Percentiles rank a stretch among this genome's conserved stretches.
These are phyloP conservation scores for Takakia lepidozioides DNA, from an alignment of 225 moss, liverwort and hornwort genomes.

Conservation along the genomic window DNA sequence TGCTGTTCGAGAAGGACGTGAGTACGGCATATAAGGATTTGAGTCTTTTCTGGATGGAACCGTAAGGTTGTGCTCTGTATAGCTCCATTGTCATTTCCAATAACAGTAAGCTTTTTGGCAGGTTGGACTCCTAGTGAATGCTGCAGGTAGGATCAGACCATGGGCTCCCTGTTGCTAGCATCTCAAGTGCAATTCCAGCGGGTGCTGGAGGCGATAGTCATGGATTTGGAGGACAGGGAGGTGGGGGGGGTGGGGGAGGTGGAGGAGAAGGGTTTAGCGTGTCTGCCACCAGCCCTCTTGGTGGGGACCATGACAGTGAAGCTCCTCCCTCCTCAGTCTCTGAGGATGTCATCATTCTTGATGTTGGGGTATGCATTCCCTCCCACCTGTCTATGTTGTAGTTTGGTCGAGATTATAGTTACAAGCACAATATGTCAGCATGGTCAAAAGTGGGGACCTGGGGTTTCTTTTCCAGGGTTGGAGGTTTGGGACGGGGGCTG, in stretches of 20 bases:
- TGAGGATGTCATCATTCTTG: conserved; percentile 77
- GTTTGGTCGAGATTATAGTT: too few species aligned
- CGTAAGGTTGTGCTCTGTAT: background rate
- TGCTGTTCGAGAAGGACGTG: too few species aligned
- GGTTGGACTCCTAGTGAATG: conserved; percentile 39
- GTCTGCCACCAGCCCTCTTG: conserved; percentile 31
- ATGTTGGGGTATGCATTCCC: conserved; percentile 61
- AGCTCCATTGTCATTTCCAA: background rate
- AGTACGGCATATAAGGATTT: background rate
- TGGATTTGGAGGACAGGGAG: conserved; percentile 59
- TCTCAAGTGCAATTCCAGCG: conserved; percentile 25
- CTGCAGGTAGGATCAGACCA: conserved; percentile 24
- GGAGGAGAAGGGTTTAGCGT: conserved; percentile 55
- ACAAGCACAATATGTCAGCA: too few species aligned
- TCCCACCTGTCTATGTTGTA: too few species aligned
- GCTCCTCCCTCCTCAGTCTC: conserved; percentile 10
- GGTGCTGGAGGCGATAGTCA: conserved; percentile 42
- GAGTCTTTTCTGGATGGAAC: background rate
- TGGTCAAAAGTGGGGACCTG: too few species aligned
- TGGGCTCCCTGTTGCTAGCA: conserved; percentile 36
- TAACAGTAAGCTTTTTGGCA: too few species aligned
- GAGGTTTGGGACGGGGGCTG: too few species aligned
- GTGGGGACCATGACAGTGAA: conserved; percentile 28
- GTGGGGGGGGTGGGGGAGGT: conserved; percentile 12
- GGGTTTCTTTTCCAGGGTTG: too few species aligned